Evolutionary conservation across 2,329 filamentous ascomycete species (phyloP).

Genomic region (Diaporthe sp.): DNA sequence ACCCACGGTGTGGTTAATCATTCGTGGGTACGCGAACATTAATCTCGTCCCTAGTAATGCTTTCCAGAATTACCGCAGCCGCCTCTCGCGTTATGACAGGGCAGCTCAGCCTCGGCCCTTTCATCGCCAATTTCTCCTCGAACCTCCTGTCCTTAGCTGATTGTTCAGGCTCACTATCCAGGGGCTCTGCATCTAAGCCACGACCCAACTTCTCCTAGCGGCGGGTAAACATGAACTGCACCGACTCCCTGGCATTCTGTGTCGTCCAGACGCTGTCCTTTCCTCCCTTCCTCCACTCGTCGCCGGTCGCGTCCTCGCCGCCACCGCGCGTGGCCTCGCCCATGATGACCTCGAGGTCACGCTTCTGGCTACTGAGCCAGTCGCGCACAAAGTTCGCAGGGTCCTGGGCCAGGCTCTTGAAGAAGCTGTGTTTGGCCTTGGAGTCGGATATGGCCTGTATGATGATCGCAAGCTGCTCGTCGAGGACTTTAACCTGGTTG

Average conservation of each 20-base stretch:
- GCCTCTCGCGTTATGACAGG: background rate
- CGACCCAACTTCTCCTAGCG: background rate
- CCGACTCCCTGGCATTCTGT: conserved; percentile 72
- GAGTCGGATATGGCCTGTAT: conserved; percentile 87
- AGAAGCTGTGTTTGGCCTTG: conserved; percentile 92
- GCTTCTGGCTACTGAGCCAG: conserved; percentile 92
- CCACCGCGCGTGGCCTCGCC: conserved; percentile 81
- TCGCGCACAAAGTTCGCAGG: conserved; percentile 86
- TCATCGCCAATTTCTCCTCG: background rate
- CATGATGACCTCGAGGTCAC: conserved; percentile 89
- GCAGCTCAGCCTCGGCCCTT: background rate
- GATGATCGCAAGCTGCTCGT: conserved; percentile 87
- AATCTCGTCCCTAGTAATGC: background rate
- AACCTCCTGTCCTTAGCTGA: background rate
- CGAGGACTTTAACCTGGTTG: conserved; percentile 80
- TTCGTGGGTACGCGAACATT: background rate
- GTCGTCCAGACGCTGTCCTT: conserved; percentile 69
- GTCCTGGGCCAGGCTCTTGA: conserved; percentile 82
- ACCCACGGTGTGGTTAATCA: background rate
- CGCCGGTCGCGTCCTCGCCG: conserved; percentile 67
- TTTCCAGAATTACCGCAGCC: background rate
- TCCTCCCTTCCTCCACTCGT: conserved; percentile 78
- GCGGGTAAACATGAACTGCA: conserved; percentile 67
- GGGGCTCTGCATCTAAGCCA: background rate
- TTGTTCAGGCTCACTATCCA: background rate